These are phyloP conservation scores for Mychonastes homosphaera DNA, from an alignment of 139 green algal genomes.

Conservation along the genomic window DNA sequence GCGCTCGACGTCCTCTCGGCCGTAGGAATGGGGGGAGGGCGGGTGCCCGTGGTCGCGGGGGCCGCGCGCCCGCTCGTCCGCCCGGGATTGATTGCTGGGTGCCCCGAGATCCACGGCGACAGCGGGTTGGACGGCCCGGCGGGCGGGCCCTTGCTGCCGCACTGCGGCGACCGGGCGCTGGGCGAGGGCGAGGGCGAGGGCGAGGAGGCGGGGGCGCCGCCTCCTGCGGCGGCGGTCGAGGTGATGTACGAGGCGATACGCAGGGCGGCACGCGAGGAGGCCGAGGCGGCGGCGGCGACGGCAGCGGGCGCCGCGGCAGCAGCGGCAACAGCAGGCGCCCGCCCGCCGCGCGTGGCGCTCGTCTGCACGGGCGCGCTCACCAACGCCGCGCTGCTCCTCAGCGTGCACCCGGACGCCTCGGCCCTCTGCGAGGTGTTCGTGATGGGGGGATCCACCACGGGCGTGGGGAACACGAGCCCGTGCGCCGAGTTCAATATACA, in stretches of 20 bases:
- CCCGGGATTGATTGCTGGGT: constrained; percentile 43
- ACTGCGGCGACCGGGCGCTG: constrained; percentile 14
- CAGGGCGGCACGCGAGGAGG: too few relatives aligned
- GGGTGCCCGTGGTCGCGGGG: constrained; percentile 62
- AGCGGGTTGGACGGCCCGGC: constrained; percentile 33
- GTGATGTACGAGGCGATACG: constrained; percentile 60
- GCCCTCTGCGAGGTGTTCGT: constrained; percentile 59
- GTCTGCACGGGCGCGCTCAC: constrained; percentile 82
- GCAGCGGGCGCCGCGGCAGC: neutral
- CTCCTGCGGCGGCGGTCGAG: constrained; percentile 46
- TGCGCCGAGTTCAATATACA: constrained; percentile 70
- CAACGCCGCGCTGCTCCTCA: constrained; percentile 82
- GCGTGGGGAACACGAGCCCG: constrained; percentile 45
- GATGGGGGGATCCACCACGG: constrained; percentile 55
- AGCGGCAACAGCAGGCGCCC: too few relatives aligned
- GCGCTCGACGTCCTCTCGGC: constrained; percentile 61
- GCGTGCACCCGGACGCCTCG: constrained; percentile 68
- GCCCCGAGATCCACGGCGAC: constrained; percentile 89
- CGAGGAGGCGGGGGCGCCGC: neutral
- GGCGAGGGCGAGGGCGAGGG: neutral
- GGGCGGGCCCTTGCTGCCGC: constrained; percentile 34
- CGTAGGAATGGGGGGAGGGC: constrained; percentile 46
- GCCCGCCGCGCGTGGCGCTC: too few relatives aligned
- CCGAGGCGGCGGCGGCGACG: neutral
- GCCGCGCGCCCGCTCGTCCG: constrained; percentile 64